Conservation (phyloP, 371 early-diverging fungal genomes). For the Funneliformis caledonium region DNA sequence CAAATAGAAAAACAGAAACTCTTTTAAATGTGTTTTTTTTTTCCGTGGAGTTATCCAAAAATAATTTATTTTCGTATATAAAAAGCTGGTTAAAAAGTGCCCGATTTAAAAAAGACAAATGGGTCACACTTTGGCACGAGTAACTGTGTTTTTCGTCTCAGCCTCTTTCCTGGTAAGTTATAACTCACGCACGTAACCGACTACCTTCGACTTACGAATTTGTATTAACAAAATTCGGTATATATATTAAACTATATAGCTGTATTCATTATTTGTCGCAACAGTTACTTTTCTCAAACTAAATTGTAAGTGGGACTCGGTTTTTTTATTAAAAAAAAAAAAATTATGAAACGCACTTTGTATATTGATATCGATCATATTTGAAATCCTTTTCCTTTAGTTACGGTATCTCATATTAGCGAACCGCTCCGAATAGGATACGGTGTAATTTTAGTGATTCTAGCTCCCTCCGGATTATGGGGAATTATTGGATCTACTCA, state of each 20-base stretch:
- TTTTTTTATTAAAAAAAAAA: too few relatives aligned
- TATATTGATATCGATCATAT: background rate
- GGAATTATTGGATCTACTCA: constrained; percentile 27
- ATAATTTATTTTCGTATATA: too few relatives aligned
- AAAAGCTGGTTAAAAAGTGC: too few relatives aligned
- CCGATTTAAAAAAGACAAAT: too few relatives aligned
- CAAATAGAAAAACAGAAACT: background rate
- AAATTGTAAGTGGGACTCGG: constrained; percentile 18
- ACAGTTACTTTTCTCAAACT: background rate
- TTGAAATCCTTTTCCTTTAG: background rate
- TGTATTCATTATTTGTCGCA: constrained; percentile 23
- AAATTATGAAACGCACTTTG: background rate
- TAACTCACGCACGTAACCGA: too few relatives aligned
- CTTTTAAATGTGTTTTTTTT: background rate
- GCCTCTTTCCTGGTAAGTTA: too few relatives aligned
- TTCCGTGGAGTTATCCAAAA: background rate
- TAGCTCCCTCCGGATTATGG: constrained; percentile 22
- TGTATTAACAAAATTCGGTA: background rate
- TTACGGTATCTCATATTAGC: constrained; percentile 8
- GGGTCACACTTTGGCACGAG: too few relatives aligned
- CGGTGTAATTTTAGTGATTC: background rate
- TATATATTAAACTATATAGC: background rate
- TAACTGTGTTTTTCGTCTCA: too few relatives aligned
- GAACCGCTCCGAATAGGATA: constrained; percentile 27
- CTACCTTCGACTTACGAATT: too few relatives aligned